A percentile compares a stretch with the other conserved stretches of the same genome.
phyloP scores from a whole-genome alignment of 257 asterid genomes.

The Cynanchum wilfordii region DNA sequence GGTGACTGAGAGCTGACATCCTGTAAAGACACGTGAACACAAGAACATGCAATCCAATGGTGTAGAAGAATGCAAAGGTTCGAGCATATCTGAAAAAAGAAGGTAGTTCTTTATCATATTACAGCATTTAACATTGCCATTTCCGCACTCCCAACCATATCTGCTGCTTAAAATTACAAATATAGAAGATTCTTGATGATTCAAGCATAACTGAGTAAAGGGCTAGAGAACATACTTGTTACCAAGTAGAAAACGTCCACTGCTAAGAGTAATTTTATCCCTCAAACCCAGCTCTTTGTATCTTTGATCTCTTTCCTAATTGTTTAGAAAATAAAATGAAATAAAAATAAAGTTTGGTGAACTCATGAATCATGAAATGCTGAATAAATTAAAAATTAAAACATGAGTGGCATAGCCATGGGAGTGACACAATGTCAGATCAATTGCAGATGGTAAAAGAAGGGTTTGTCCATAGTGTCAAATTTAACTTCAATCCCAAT shows the following conservation, averaged over 20 bases:
- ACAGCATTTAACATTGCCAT: neutral
- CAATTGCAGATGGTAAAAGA: slow-evolving; percentile 1
- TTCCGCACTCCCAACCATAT: neutral
- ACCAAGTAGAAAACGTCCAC: slow-evolving; percentile 89
- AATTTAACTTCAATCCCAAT: neutral
- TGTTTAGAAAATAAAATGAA: slow-evolving; percentile 1
- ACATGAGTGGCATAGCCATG: slow-evolving; percentile 10
- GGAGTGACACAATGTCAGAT: neutral
- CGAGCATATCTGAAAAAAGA: slow-evolving; percentile 68
- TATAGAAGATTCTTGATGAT: neutral
- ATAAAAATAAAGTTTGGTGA: slow-evolving; percentile 8
- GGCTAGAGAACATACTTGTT: slow-evolving; percentile 60
- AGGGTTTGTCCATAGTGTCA: neutral
- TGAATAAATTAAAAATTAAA: slow-evolving; percentile 8
- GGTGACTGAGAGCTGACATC: slow-evolving; percentile 94
- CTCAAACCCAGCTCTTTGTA: slow-evolving; percentile 93
- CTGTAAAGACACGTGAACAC: slow-evolving; percentile 96
- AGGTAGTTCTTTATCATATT: slow-evolving; percentile 1
- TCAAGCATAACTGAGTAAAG: slow-evolving; percentile 4
- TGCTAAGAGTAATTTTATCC: slow-evolving; percentile 95
- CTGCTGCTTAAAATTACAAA: too few relatives aligned
- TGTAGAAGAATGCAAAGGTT: slow-evolving; percentile 89
- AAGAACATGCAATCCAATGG: slow-evolving; percentile 88
- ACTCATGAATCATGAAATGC: slow-evolving; percentile 12
- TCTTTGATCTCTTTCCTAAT: slow-evolving; percentile 87